Evolutionary conservation across 495 filamentous ascomycete species (phyloP), one percentile per base, ranked within the genome.

Genomic region (Podospora sp.): DNA sequence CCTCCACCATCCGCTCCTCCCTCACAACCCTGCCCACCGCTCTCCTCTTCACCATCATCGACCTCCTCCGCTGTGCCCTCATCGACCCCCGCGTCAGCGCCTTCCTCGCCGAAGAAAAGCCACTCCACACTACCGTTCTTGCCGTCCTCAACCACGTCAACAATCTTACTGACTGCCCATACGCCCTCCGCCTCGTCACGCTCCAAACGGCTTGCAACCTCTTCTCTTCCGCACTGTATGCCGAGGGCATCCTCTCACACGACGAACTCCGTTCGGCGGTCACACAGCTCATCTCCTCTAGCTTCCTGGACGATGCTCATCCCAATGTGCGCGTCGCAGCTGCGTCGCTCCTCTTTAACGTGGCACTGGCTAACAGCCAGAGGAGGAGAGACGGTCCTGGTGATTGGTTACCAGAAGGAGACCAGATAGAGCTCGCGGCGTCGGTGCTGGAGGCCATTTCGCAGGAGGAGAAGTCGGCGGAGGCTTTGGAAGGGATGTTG

Each of bases 41-140:
- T 66, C 80, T 78, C 0, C 78, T 90, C 55, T 99, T 97, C 73
- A 87, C 94, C 3, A 78, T 93, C 2, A 84, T 96, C 46, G 95
- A 97, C 71, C 85, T 99, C 21, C 81, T 95, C 62, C 86, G 95
- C 9, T 83, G 90, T 63, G 85, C 90, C 9, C 86, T 96, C 53
- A 82, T 90, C 6, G 94, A 99, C 70, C 82, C 89, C 24, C 87
- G 95, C n/a, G 82, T 97, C n/a, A 91, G 91, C 71, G 89, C 91
- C 65, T 95, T 87, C 78, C 93, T 92, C 67, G 93, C 92, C 16
- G 90, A 94, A 14, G 90, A 94, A 77, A 91, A 97, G 72, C 72
- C 78, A 26, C 76, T 80, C 36, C 88, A 90, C 67, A 71, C 75
- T 51, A 92, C 91, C 16, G 79, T 97, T 22, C 71, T 85, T 61